Conservation (phyloP, 306 rosid genomes). For the Argentina anserina region DNA sequence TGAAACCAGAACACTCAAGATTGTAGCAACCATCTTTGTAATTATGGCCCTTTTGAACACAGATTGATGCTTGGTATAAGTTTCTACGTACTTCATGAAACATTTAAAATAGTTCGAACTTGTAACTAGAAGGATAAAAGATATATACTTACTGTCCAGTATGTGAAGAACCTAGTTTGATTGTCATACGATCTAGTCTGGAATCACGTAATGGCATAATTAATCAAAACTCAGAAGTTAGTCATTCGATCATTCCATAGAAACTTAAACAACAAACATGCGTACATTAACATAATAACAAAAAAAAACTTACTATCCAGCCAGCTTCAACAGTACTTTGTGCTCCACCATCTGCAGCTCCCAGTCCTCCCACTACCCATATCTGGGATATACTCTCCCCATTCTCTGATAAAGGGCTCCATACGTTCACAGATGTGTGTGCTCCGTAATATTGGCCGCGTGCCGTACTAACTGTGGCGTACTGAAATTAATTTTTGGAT, state of each 20-base stretch:
- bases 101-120: not conserved
- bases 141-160: too few relatives aligned
- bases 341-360: too few relatives aligned
- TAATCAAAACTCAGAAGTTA: too few relatives aligned
- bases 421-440: slow-evolving; percentile 6
- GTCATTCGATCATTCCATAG: too few relatives aligned
- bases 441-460: slow-evolving; percentile 21
- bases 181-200: too few relatives aligned
- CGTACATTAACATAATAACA: not conserved
- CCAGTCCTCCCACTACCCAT: slow-evolving; percentile 13
- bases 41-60: slow-evolving; percentile 9
- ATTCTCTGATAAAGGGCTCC: slow-evolving; percentile 8
- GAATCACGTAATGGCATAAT: too few relatives aligned
- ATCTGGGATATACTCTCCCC: slow-evolving; percentile 16
- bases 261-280: not conserved
- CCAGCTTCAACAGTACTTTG: slow-evolving; percentile 19
- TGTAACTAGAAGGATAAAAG: not conserved
- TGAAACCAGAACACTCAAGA: slow-evolving; percentile 26
- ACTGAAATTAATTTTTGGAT: slow-evolving; percentile 7
- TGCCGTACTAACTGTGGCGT: not conserved
- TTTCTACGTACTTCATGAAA: not conserved
- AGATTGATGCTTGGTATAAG: not conserved
- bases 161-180: too few relatives aligned
- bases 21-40: slow-evolving; percentile 23
- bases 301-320: slow-evolving; percentile 12